Conservation (phyloP, 2,329 filamentous ascomycete species). For the Epichloe elymi region DNA sequence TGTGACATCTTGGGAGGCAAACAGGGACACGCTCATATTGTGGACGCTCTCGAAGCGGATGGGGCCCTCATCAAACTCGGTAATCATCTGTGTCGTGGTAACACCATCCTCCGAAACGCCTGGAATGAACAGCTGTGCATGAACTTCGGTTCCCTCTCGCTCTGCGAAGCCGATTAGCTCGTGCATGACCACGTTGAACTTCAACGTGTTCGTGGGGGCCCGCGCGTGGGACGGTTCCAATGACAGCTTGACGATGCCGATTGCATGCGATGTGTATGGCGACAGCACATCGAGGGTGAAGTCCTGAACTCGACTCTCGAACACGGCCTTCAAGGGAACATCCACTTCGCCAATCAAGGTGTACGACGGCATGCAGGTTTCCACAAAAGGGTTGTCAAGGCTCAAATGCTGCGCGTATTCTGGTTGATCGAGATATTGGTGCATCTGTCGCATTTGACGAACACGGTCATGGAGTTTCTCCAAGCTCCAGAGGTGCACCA, state of each 20-base stretch:
- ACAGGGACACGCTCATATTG: slow-evolving; percentile 86
- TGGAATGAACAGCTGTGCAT: slow-evolving; percentile 92
- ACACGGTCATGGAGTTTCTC: slow-evolving; percentile 83
- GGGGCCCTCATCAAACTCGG: slow-evolving; percentile 82
- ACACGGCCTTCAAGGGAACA: slow-evolving; percentile 83
- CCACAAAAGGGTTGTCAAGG: slow-evolving; percentile 84
- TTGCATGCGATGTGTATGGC: slow-evolving; percentile 78
- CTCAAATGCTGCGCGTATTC: slow-evolving; percentile 91
- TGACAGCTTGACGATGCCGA: slow-evolving; percentile 82
- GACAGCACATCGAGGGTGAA: slow-evolving; percentile 84
- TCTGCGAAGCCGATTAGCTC: slow-evolving; percentile 91
- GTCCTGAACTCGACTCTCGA: slow-evolving; percentile 88
- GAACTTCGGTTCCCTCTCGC: slow-evolving; percentile 86
- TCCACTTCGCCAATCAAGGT: slow-evolving; percentile 88
- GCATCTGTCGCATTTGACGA: slow-evolving; percentile 87
- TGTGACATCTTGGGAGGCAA: slow-evolving; percentile 54
- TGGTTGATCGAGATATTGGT: slow-evolving; percentile 89
- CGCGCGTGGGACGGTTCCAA: slow-evolving; percentile 88
- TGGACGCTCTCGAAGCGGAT: slow-evolving; percentile 96
- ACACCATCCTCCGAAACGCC: slow-evolving; percentile 82
- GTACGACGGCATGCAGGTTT: slow-evolving; percentile 82
- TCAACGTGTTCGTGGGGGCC: slow-evolving; percentile 75
- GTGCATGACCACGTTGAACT: slow-evolving; percentile 98
- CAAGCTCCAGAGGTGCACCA: slow-evolving; percentile 87
- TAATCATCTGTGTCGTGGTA: slow-evolving; percentile 90